Conservation (phyloP, 257 asterid genomes). For the Dorcoceras hygrometricum region DNA sequence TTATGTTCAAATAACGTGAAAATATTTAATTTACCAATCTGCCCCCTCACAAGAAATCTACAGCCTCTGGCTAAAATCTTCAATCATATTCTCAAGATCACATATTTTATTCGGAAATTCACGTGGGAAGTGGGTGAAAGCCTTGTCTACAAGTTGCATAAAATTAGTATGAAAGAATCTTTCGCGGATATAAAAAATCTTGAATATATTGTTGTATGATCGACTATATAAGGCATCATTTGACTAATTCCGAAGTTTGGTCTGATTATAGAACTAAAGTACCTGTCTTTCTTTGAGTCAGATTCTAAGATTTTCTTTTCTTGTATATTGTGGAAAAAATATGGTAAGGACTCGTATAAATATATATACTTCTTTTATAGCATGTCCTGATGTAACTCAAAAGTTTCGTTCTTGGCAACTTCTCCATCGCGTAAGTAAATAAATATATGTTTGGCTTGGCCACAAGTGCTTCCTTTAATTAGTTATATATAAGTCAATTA, state of each 20-base stretch:
- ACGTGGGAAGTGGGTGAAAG: slow-evolving; percentile 22
- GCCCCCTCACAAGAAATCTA: not conserved
- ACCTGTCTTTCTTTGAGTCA: slow-evolving; percentile 14
- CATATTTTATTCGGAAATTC: slow-evolving; percentile 3
- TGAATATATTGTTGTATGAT: slow-evolving; percentile 11
- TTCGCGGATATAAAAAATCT: not conserved
- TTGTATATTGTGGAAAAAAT: not conserved
- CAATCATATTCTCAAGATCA: not conserved
- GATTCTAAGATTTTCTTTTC: not conserved
- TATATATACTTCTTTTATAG: not conserved
- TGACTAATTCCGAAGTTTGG: slow-evolving; percentile 1
- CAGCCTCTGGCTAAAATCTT: not conserved
- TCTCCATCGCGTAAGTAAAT: no score
- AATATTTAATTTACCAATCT: not conserved
- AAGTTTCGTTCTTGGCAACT: not conserved
- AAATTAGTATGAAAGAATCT: slow-evolving; percentile 11
- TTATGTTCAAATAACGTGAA: no score
- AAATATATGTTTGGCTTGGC: no score
- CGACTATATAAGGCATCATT: slow-evolving; percentile 32
- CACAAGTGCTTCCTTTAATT: not conserved
- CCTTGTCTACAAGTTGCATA: slow-evolving; percentile 15
- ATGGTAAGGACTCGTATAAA: no score
- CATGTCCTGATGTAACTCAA: not conserved
- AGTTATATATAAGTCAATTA: not conserved
- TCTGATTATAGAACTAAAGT: slow-evolving; percentile 24